Base-by-base conservation (phyloP, 1,139 yeast genomes). In the Pichia sp. region DNA sequence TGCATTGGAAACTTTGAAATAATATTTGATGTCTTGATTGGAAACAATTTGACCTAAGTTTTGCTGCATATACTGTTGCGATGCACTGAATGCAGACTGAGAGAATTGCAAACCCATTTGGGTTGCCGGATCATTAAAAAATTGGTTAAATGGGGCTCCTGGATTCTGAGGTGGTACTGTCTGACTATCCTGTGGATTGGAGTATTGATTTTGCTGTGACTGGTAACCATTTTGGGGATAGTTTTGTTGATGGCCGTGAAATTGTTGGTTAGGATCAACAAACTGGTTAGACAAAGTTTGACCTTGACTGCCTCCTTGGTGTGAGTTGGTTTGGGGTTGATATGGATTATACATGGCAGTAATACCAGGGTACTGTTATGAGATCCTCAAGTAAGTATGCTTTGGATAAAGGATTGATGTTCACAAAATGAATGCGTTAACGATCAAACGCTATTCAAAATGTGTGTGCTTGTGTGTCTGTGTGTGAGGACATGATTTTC, bases 51-150 rank as follows among this genome's bases (percentile, higher is more conserved):
- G 68, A 17, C 79, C 77, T 45, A 82, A 69, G 59, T 82, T 84
- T 50, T 79, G 79, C 49, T 82, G 85, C 54, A 86, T 63, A 59
- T 84, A 84, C 49, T 80, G 82, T 52, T 84, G 85, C 30, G 78
- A 71, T 34, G 74, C 72, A 43, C 73, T 79, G 40, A 91, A 74
- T 5, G 97, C 96, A 42, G 75, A 74, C 54, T 85, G 83, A 25
- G 97, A 96, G 47, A 89, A 78, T 55, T 85, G 95, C 28, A 91
- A 74, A 2, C 96, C 96, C 70, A 91, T 73, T 40, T 84, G 77
- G 0, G 95, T 76, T 5, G 86, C 76, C 18, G 95, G 93, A 55
- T 85, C 95, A 50, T 73, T 75, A 59, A 86, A 74, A 51, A 83
- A 70, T 46, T 67, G 65, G 38, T 54, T 52, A 35, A 58, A 50